These are phyloP conservation scores for Podospora australis DNA, from an alignment of 495 filamentous ascomycete genomes.

Conservation along the genomic window DNA sequence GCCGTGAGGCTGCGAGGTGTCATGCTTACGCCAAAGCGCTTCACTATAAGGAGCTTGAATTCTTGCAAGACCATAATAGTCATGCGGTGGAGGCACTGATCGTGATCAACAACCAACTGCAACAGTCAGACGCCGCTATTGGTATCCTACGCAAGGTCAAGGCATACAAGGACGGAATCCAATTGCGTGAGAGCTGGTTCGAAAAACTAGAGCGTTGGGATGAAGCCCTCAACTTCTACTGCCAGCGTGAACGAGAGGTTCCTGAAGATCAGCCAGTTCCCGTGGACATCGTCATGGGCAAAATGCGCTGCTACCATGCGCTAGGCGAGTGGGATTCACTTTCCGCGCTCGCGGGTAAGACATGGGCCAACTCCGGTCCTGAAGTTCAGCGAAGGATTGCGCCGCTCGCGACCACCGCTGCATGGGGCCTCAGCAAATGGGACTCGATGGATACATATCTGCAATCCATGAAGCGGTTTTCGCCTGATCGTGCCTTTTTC, in stretches of 20 bases:
- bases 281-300: constrained; percentile 94
- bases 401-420: constrained; percentile 86
- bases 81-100: constrained; percentile 94
- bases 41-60: constrained; percentile 98
- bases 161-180: constrained; percentile 85
- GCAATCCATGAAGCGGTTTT: constrained; percentile 83
- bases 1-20: constrained; percentile 87
- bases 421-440: constrained; percentile 97
- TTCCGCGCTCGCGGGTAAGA: constrained; percentile 79
- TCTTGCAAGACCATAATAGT: constrained; percentile 94
- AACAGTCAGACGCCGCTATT: constrained; percentile 95
- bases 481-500: constrained; percentile 94
- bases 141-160: constrained; percentile 94
- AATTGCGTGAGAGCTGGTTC: constrained; percentile 93
- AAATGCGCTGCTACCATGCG: constrained; percentile 97
- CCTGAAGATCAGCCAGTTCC: constrained; percentile 54
- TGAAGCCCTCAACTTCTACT: constrained; percentile 88
- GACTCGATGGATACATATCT: constrained; percentile 97
- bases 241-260: constrained; percentile 65
- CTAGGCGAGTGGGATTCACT: constrained; percentile 95
- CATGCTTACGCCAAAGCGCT: constrained; percentile 97
- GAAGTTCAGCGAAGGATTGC: constrained; percentile 86
- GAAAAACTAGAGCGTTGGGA: constrained; percentile 98
- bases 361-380: constrained; percentile 77
- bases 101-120: constrained; percentile 96